Evolutionary conservation across 2,329 filamentous ascomycete genomes (phyloP), one percentile per base, ranked within the genome.

Genomic region (Pseudocercospora cruenta): DNA sequence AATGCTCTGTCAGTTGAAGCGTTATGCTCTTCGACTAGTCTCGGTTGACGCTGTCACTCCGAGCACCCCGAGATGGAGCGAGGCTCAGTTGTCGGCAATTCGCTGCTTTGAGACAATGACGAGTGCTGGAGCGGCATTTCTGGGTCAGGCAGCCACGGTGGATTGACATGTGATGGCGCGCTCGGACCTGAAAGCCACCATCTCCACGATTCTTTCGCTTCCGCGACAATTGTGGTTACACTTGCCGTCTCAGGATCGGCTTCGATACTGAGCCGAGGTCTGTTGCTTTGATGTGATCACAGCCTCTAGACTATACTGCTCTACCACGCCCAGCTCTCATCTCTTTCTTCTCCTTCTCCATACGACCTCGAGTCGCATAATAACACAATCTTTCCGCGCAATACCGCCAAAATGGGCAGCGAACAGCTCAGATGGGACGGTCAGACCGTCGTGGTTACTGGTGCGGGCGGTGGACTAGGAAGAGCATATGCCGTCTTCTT

Each of bases 401-500:
- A 66, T n/a, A 66, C 60, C 63, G 61, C 64, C 62, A 75, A 69
- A 69, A 85, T 91, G 90, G 89, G 84, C 82, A 58, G 31, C 55
- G 87, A 91, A 80, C 78, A 83, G 70, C 83, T 96, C 77, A 87
- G 93, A 76, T 97, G 91, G 79, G 93, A 96, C 82, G 90, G 89
- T 81, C 92, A 95, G 85, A 93, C 92, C 72, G 91, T 94, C 74
- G 92, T 96, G 72, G 89, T 96, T 72, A 96, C 92, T 57, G 93
- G 92, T 75, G 92, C 92, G 69, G 92, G 92, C 70, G 92, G 91
- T 79, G 92, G 92, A 70, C 81, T 95, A 64, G 92, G 92, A 71
- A 92, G 90, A 81, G 89, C 90, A 78, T 96, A 96, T 82, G 90
- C 91, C 73, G 83, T 90, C 67, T 98, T 97, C 85, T 98, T 96